Base-by-base conservation (phyloP, 2,329 filamentous ascomycete species). In the Geosmithia putterillii region DNA sequence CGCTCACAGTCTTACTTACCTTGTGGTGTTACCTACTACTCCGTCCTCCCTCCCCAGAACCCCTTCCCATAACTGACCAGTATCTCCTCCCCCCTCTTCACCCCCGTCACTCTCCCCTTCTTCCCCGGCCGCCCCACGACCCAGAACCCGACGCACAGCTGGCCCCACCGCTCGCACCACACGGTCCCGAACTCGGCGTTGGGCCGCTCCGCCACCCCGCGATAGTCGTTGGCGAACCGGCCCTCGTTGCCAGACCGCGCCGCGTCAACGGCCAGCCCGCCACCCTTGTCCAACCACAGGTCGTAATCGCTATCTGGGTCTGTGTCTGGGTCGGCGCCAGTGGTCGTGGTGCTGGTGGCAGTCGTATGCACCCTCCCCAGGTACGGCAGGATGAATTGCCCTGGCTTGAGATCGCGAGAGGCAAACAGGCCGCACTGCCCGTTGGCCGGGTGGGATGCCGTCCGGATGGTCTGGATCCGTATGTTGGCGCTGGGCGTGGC, bases 41-140 rank as follows among this genome's bases (percentile, higher is more conserved):
- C 62, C 45, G 58, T 61, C 51, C 59, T 69, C 57, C 57, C 54
- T 62, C 67, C 54, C 76, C 79, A 83, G 49, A 83, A 82, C 1
- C 79, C 79, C 56, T 78, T 82, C 6, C 78, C 79, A 52, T 83
- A 82, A 49, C 74, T 81, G 12, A 83, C 74, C 42, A 81, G 54
- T 43, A 83, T 74, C 64, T 83, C 79, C 47, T 79, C 69, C 2
- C 78, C 77, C 58, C 73, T 78, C 41, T 54, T 67, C 22, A 81
- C 70, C 1, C 69, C 60, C 44, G 50, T 48, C 47, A 53, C 56
- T 46, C 55, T 59, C 23, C 54, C 56, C 43, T 47, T 52, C 38
- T 55, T 55, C 38, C 50, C 50, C 38, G 12, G 35, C 39, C 8
- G 19, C 18, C 50, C 54, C 28, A 77, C 51, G 12, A 77, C 76